Conservation (phyloP, 192 early-diverging fungal genomes). For the Geosiphon pyriformis region DNA sequence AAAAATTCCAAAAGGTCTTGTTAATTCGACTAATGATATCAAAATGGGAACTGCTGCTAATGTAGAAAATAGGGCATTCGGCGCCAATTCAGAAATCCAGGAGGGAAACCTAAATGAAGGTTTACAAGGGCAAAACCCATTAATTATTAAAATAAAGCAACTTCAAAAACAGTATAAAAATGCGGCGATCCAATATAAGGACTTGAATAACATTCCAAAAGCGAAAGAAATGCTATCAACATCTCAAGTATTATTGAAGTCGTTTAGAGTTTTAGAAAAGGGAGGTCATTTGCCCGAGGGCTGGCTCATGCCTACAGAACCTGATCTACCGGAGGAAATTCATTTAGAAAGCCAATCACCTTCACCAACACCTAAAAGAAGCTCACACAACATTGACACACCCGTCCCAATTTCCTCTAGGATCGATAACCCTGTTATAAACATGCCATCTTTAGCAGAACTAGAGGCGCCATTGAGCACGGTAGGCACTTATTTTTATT, state of each 20-base stretch:
- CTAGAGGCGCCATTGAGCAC: not conserved
- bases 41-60: constrained; percentile 19
- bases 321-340: not conserved
- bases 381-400: constrained; percentile 14
- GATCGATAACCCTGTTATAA: constrained; percentile 17
- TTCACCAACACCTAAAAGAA: not conserved
- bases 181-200: constrained; percentile 51
- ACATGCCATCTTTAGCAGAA: not conserved
- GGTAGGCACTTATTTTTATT: not conserved
- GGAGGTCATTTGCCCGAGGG: constrained; percentile 8
- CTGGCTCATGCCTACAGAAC: constrained; percentile 5
- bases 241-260: constrained; percentile 43
- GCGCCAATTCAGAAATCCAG: not conserved
- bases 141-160: constrained; percentile 26
- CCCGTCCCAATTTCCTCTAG: constrained; percentile 30
- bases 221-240: constrained; percentile 48
- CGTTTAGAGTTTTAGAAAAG: constrained; percentile 20
- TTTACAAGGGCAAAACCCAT: constrained; percentile 12
- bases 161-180: constrained; percentile 55
- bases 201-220: constrained; percentile 33
- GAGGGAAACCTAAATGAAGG: not conserved
- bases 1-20: constrained; percentile 27
- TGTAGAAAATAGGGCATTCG: not conserved
- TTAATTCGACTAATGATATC: constrained; percentile 28
- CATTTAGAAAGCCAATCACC: not conserved